A percentile compares a stretch with the other conserved stretches of the same genome.
Conservation (phyloP, 345 rosid species). For the Eucalyptus virginea region DNA sequence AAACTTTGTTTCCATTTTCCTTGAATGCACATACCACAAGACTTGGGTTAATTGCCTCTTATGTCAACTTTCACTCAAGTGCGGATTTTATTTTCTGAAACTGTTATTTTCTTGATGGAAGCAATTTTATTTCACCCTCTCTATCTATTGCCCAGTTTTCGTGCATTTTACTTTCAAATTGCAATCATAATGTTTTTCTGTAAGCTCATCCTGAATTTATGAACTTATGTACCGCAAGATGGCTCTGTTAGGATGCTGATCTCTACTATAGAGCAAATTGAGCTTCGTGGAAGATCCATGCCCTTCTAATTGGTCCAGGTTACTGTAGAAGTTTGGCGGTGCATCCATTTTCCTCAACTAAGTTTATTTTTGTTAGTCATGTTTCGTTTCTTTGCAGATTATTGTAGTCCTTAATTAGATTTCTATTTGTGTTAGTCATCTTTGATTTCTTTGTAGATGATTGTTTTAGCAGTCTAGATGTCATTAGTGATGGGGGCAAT, state of each 20-base stretch:
- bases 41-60: neutral
- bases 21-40: neutral
- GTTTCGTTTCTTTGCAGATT: neutral
- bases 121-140: neutral
- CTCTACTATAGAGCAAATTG: neutral
- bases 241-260: neutral
- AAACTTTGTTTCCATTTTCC: neutral
- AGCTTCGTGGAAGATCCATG: neutral
- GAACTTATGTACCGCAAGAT: neutral
- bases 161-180: neutral
- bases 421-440: neutral
- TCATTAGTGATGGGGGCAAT: neutral
- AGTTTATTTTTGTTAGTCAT: neutral
- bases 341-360: neutral
- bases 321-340: neutral
- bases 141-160: neutral
- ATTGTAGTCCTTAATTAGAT: neutral
- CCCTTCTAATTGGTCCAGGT: neutral
- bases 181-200: neutral
- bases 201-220: neutral
- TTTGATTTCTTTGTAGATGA: neutral
- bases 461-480: neutral
- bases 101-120: neutral
- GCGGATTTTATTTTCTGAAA: neutral
- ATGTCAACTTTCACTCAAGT: neutral